Conservation (phyloP, 805 yeast genomes). For the Ogataea naganishii region DNA sequence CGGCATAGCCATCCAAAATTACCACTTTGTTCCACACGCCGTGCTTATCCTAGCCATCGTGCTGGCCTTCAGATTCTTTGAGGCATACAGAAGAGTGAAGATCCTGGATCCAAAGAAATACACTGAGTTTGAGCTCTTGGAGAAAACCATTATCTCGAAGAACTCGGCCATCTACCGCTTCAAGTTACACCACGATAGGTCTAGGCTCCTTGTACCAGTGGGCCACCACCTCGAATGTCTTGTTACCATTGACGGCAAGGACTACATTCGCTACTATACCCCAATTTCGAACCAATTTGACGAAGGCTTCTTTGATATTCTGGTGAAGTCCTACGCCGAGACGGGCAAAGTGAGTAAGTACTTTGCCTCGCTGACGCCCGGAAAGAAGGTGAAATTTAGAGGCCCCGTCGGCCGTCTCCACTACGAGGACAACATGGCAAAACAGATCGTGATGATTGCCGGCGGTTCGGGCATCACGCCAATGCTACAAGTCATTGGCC, state of each 20-base stretch:
- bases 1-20: constrained; percentile 51
- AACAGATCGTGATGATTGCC: constrained; percentile 60
- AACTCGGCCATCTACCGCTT: constrained; percentile 71
- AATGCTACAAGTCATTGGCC: constrained; percentile 69
- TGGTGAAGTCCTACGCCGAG: constrained; percentile 66
- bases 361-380: constrained; percentile 56
- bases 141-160: constrained; percentile 63
- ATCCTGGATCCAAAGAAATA: constrained; percentile 44
- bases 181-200: constrained; percentile 51
- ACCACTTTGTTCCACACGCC: constrained; percentile 38
- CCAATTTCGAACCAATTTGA: constrained; percentile 69
- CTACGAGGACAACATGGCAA: constrained; percentile 48
- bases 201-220: constrained; percentile 56
- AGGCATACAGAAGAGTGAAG: constrained; percentile 27
- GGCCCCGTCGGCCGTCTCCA: constrained; percentile 76
- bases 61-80: constrained; percentile 23
- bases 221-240: constrained; percentile 68
- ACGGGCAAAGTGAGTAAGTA: constrained; percentile 56
- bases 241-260: constrained; percentile 37
- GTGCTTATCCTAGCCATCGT: constrained; percentile 31
- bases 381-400: constrained; percentile 59
- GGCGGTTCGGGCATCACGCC: constrained; percentile 93
- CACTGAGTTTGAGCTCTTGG: constrained; percentile 60
- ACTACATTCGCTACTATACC: constrained; percentile 58
- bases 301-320: constrained; percentile 64